Percentiles rank a stretch among this genome's conserved stretches.
These are phyloP conservation scores for Furcasterigmium sp. DNA, from an alignment of 2,329 filamentous ascomycete species.

Conservation along the genomic window DNA sequence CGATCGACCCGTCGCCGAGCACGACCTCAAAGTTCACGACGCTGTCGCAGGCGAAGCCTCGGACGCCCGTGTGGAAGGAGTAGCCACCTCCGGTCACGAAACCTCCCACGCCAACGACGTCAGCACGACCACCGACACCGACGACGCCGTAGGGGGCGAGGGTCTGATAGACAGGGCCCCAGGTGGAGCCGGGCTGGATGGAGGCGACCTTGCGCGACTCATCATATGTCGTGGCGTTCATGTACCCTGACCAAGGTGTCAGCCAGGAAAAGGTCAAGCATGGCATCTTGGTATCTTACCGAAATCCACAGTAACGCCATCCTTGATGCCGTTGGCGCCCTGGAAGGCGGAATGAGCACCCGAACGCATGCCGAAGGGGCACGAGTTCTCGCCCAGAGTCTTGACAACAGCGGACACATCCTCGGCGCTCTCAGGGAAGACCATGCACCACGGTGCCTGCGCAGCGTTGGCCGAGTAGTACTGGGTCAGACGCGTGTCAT, in stretches of 20 bases:
- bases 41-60: constrained; percentile 36
- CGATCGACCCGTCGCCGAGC: constrained; percentile 30
- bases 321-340: constrained; percentile 15
- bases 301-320: constrained; percentile 19
- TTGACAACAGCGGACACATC: constrained; percentile 14
- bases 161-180: constrained; percentile 17
- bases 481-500: constrained; percentile 15
- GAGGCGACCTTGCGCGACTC: constrained; percentile 18
- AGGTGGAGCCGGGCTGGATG: constrained; percentile 20
- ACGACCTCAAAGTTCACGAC: constrained; percentile 37
- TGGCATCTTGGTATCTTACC: constrained; percentile 21
- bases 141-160: constrained; percentile 13
- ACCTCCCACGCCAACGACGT: constrained; percentile 16
- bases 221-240: constrained; percentile 25
- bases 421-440: constrained; percentile 6
- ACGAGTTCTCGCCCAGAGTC: constrained; percentile 14
- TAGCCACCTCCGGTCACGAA: constrained; percentile 18
- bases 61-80: constrained; percentile 20
- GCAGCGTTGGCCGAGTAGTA: constrained; percentile 26
- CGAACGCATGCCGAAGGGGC: constrained; percentile 20
- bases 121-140: constrained; percentile 15
- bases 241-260: constrained; percentile 16
- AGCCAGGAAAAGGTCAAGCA: too few relatives aligned
- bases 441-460: constrained; percentile 18
- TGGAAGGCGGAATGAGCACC: constrained; percentile 19